These are phyloP conservation scores for Metschnikowia kunwiensis DNA, from an alignment of 805 yeast genomes.

Conservation along the genomic window DNA sequence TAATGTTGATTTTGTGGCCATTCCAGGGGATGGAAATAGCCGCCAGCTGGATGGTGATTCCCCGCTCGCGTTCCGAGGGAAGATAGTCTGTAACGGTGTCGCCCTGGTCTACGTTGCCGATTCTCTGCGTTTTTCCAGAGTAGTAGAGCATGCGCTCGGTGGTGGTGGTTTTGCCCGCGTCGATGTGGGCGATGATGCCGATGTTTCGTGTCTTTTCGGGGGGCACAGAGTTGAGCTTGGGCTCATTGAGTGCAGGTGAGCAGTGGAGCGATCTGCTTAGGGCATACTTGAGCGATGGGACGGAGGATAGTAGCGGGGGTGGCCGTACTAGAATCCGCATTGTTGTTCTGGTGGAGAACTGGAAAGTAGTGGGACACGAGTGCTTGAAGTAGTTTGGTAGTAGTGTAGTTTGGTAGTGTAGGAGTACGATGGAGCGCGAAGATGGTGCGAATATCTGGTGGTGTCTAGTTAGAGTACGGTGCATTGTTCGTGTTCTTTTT, in stretches of 20 bases:
- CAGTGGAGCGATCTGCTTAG: no score
- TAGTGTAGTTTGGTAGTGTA: no score
- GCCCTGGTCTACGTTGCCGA: constrained; percentile 95
- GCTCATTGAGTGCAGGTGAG: constrained; percentile 9
- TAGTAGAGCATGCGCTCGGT: constrained; percentile 94
- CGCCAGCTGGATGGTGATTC: constrained; percentile 95
- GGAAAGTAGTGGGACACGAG: no score
- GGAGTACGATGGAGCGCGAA: no score
- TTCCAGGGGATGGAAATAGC: constrained; percentile 92
- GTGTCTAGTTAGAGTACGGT: no score
- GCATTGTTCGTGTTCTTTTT: no score
- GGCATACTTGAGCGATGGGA: no score
- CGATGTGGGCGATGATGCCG: constrained; percentile 98
- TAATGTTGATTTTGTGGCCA: constrained; percentile 70
- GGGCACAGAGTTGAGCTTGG: constrained; percentile 27
- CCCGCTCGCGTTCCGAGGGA: constrained; percentile 86
- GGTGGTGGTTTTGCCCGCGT: constrained; percentile 98
- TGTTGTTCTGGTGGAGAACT: no score
- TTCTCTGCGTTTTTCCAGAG: constrained; percentile 71
- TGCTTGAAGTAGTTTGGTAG: no score
- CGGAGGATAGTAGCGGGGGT: no score
- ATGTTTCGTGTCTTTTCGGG: constrained; percentile 64
- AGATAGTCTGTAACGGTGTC: constrained; percentile 93
- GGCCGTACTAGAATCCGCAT: no score
- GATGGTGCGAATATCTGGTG: no score